Base-by-base conservation (phyloP, 2,329 filamentous ascomycete species). In the Helminthosporium solani region DNA sequence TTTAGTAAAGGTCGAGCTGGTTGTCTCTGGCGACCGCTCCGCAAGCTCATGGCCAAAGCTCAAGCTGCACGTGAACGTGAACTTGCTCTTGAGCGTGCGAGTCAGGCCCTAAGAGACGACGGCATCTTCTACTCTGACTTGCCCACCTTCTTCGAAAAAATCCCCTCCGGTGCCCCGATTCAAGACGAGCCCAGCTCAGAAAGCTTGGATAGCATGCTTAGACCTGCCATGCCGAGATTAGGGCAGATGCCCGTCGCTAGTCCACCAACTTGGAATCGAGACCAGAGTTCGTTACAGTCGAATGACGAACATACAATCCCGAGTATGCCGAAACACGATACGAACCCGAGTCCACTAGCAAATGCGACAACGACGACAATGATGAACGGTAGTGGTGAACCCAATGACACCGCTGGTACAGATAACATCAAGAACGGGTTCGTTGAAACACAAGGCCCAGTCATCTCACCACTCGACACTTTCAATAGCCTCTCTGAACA, bases 21-120 rank as follows among this genome's bases (percentile, higher is more conserved):
- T 2, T 79, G 81, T 70, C 67, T 86, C 0, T 87, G 84, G 84
- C 78, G 79, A 34, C 83, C 83, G 0, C 69, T 87, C 37, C 72
- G 76, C 20, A 83, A 80, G 51, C 69, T 87, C 2, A 79, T 86
- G 68, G 74, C 74, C 12, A 82, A 81, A 58, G 84, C 84, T 11
- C 71, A 72, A 35, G 73, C 74, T 11, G 78, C 77, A 34, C 73
- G 82, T 39, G 72, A 75, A 33, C 75, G 75, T 44, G 80, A 82
- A 44, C 59, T 77, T 15, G 64, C 67, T 19, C 67, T 73, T 18
- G 69, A 75, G 47, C 58, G 59, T 19, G 63, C 64, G 9, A 63
- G 60, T 27, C 50, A 57, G 39, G 58, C 59, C 2, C 27, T 68
- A n/a, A 60, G 52, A 25, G 53, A 50, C 8, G 55, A 58, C 15